Evolutionary conservation across 2,329 filamentous ascomycete species (phyloP), one percentile per base, ranked within the genome.

Genomic region (Alternaria ethzedia): DNA sequence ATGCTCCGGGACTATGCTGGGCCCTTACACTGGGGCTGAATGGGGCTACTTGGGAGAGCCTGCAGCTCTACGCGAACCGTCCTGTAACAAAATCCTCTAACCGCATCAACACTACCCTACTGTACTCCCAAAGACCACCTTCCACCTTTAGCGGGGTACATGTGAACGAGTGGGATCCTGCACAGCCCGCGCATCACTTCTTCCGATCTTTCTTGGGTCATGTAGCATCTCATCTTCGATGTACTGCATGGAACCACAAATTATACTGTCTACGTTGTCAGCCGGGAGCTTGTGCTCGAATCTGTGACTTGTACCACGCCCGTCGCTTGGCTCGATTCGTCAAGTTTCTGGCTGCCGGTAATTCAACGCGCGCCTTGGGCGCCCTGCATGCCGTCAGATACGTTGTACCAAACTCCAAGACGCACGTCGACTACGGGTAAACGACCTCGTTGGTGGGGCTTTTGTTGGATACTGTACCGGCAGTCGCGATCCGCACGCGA

Each of bases 101-200:
- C 60, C 54, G 20, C 57, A 61, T 59, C 51, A 12, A 47, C 45
- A 26, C 57, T 67, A 57, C 65, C 62, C 32, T 63, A 43, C 58
- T 44, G 26, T 67, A 59, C 58, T 50, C 55, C 36, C 30, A 54
- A 44, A 47, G 36, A 47, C 36, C 64, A 67, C 64, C 64, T 66
- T 67, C 62, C 50, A 44, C 43, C 21, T 54, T 58, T 50, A 59
- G 64, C 20, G 56, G 56, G 56, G 46, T 61, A 51, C 59, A 32
- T 49, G 44, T 9, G 32, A 61, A 61, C 45, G 59, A 32, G 59
- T 45, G 59, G 59, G 46, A 57, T 57, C 47, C 17, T 20, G 57
- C 49, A 5, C 45, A 51, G 44, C 54, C 54, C 25, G 44, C 54
- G 26, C 46, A 20, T 32, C 28, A 25, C 43, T 15, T 49, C 46